Evolutionary conservation across 352 stramenopile genomes (phyloP), one percentile per base, ranked within the genome.

Genomic region (Phytophthora tubulina): DNA sequence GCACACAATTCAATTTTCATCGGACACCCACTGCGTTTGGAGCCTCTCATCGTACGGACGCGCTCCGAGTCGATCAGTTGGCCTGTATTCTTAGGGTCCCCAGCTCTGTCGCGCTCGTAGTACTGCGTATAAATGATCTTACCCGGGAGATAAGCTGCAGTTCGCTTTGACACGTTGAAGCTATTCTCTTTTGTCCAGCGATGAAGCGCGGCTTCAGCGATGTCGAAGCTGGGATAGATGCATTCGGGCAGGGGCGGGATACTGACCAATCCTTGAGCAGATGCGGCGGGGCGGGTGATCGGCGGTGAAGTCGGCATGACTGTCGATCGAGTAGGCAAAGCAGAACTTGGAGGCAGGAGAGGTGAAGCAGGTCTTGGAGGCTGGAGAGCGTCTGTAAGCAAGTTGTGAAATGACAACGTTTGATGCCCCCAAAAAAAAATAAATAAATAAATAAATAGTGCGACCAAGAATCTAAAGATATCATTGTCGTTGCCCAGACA

Each of bases 101-200:
- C 46, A 27, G 21, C 9, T 10, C 49, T 2, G 14, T 65, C 57
- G 13, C 57, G 57, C 14, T 42, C 45, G 10, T 38, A 65, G n/a
- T 54, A 44, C 11, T 42, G 45, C 2, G 30, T 41, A 17, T 50
- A 9, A 38, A 33, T 21, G 17, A 57, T 8, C 17, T 57, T 65
- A 0, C 11, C 38, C 21, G 45, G 45, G 10, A 52, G 21, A 11
- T 36, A 52, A 7, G n/a, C 35, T 39, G 11, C 0, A 11, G n/a
- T 36, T 33, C 8, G 36, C n/a, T 49, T 56, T n/a, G 56, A 64
- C 10, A 51, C 45, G 36, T 65, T 65, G 36, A 14, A 65, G 4
- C 38, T 27, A 14, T 51, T 42, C 13, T 14, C 10, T 8, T 51
- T 46, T 10, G 57, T 57, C 33, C 57, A 65, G 3, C n/a, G 15